Evolutionary conservation across 2,329 filamentous ascomycete species (phyloP).

Genomic region (Calonectria leucothoes): DNA sequence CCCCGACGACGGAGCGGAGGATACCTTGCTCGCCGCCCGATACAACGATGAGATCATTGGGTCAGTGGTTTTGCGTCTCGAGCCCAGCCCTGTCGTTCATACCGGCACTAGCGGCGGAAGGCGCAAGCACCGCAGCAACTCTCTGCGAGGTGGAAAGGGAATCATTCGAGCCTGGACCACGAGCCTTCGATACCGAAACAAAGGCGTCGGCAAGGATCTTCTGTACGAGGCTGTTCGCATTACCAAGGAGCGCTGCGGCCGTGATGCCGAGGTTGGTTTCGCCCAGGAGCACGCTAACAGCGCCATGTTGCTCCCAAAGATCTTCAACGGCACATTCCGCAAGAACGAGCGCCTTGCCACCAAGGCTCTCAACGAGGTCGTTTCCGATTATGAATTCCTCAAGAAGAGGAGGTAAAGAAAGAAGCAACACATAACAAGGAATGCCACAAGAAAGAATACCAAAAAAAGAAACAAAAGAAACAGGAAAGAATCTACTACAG

Average conservation of each 20-base stretch:
- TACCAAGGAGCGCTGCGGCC: conserved; percentile 76
- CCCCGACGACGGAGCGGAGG: conserved; percentile 56
- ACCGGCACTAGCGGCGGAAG: conserved; percentile 38
- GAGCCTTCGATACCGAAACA: conserved; percentile 73
- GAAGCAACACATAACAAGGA: background rate
- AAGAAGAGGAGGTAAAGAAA: conserved; percentile 59
- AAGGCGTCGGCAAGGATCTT: conserved; percentile 78
- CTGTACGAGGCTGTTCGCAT: conserved; percentile 78
- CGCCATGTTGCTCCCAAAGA: conserved; percentile 67
- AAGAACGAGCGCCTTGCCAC: conserved; percentile 69
- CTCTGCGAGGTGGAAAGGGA: conserved; percentile 70
- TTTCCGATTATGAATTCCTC: conserved; percentile 60
- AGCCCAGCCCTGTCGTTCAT: conserved; percentile 51
- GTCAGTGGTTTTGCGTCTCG: conserved; percentile 75
- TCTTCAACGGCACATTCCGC: conserved; percentile 72
- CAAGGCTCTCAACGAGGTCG: conserved; percentile 61
- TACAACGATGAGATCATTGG: conserved; percentile 78
- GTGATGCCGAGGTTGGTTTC: conserved; percentile 76
- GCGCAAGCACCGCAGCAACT: conserved; percentile 52
- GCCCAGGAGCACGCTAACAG: conserved; percentile 83
- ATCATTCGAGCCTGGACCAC: conserved; percentile 89
- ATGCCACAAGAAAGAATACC: background rate
- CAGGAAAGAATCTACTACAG: background rate
- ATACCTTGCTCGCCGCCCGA: conserved; percentile 73
- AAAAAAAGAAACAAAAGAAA: background rate